Percentiles rank a stretch among this genome's conserved stretches.
Evolutionary conservation across 441 rosid species (phyloP).

Genomic region (Gossypium lobatum): DNA sequence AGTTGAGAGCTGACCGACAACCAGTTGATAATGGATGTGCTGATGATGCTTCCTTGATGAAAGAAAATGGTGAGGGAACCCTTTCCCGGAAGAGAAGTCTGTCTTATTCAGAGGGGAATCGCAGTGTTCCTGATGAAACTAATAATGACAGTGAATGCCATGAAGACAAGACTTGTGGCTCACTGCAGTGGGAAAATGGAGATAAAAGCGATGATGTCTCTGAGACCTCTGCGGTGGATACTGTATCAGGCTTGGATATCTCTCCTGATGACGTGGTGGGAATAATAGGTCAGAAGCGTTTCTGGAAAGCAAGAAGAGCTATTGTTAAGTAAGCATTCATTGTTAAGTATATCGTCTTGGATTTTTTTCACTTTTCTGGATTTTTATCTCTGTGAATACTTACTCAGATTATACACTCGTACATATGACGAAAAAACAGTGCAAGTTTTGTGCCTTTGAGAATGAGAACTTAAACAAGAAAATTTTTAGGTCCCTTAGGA

Average conservation of each 20-base stretch:
- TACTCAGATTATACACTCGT: not conserved
- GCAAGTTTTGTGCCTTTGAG: not conserved
- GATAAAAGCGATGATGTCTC: constrained; percentile 44
- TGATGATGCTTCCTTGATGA: constrained; percentile 21
- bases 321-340: constrained; percentile 67
- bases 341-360: not conserved
- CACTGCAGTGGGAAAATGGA: constrained; percentile 31
- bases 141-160: constrained; percentile 23
- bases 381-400: not conserved
- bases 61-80: constrained; percentile 28
- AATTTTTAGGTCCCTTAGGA: constrained; percentile 1
- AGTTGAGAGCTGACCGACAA: constrained; percentile 21
- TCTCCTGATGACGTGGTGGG: constrained; percentile 82
- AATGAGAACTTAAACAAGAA: not conserved
- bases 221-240: constrained; percentile 61
- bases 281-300: constrained; percentile 73
- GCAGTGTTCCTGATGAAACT: constrained; percentile 29
- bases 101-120: constrained; percentile 25
- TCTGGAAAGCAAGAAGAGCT: constrained; percentile 84
- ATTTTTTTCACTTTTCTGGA: not conserved
- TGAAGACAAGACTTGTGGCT: constrained; percentile 23
- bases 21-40: constrained; percentile 12
- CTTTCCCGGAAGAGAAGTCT: constrained; percentile 20
- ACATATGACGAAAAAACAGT: not conserved
- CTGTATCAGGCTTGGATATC: constrained; percentile 40